Conservation (phyloP, 176 grass and related monocot species). For the Aegilops tauschii region DNA sequence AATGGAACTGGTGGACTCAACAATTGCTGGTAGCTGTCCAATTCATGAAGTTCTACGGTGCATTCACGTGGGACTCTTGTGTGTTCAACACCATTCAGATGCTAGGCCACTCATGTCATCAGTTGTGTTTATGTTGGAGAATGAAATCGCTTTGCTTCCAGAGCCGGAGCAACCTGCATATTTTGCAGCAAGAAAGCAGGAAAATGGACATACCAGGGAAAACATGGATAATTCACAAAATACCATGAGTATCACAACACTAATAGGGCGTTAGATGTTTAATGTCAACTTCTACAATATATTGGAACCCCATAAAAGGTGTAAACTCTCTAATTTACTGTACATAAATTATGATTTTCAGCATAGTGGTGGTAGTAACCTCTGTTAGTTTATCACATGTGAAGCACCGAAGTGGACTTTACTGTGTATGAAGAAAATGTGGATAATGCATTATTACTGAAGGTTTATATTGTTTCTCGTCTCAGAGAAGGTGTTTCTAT, state of each 20-base stretch:
- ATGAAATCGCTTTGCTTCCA: not conserved
- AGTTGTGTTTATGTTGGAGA: constrained; percentile 45
- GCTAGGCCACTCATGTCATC: constrained; percentile 52
- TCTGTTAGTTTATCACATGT: not conserved
- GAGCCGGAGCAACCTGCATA: constrained; percentile 20
- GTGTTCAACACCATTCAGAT: constrained; percentile 47
- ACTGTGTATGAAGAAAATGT: too few relatives aligned
- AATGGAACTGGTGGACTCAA: constrained; percentile 36
- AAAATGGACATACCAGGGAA: not conserved
- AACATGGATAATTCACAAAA: not conserved
- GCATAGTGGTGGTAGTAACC: not conserved
- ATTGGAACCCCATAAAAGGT: not conserved
- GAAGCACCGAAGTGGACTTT: not conserved
- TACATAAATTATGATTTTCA: not conserved
- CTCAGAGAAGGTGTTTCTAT: too few relatives aligned
- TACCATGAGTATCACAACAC: not conserved
- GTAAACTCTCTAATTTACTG: not conserved
- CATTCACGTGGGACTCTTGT: constrained; percentile 40
- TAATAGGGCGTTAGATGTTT: not conserved
- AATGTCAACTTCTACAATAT: not conserved
- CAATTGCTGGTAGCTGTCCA: constrained; percentile 12
- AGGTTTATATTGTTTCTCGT: too few relatives aligned
- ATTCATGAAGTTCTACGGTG: constrained; percentile 20
- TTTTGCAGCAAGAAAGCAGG: constrained; percentile 5
- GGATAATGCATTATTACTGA: too few relatives aligned